Evolutionary conservation across 192 early-diverging fungal species (phyloP).

Genomic region (Dissophora globulifera): DNA sequence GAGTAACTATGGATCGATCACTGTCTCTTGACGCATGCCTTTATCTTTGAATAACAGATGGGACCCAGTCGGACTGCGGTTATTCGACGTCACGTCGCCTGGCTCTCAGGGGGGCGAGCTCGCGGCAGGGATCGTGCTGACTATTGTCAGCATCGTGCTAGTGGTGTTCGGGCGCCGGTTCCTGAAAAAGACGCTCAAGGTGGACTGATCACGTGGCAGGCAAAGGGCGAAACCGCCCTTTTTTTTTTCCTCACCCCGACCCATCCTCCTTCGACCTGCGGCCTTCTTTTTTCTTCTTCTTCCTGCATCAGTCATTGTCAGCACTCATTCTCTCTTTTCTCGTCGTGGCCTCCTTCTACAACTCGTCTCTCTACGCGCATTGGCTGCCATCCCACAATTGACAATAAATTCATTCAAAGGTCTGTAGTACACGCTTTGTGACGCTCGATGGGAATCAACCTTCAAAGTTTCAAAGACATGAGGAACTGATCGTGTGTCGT

Average conservation of each 20-base stretch:
- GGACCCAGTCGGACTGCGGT: slow-evolving; percentile 54
- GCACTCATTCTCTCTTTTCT: not conserved
- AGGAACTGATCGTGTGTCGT: too few relatives aligned
- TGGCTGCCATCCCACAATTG: too few relatives aligned
- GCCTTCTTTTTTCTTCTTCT: not conserved
- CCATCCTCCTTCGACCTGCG: too few relatives aligned
- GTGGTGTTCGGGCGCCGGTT: slow-evolving; percentile 47
- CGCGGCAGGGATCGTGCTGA: slow-evolving; percentile 54
- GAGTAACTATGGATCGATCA: too few relatives aligned
- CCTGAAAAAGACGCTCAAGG: slow-evolving; percentile 50
- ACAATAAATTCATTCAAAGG: too few relatives aligned
- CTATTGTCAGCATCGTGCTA: slow-evolving; percentile 23
- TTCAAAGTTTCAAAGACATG: too few relatives aligned
- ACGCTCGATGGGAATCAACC: too few relatives aligned
- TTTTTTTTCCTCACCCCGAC: not conserved
- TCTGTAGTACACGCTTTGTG: too few relatives aligned
- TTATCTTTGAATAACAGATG: slow-evolving; percentile 58
- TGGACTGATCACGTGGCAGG: slow-evolving; percentile 25
- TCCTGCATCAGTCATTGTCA: not conserved
- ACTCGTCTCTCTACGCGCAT: too few relatives aligned
- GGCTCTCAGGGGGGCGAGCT: slow-evolving; percentile 55
- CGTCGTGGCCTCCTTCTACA: not conserved
- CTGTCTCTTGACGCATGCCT: too few relatives aligned
- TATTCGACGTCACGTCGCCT: slow-evolving; percentile 56
- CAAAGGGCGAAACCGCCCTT: not conserved